Evolutionary conservation across 352 stramenopile species (phyloP).

Genomic region (Globisporangium splendens): DNA sequence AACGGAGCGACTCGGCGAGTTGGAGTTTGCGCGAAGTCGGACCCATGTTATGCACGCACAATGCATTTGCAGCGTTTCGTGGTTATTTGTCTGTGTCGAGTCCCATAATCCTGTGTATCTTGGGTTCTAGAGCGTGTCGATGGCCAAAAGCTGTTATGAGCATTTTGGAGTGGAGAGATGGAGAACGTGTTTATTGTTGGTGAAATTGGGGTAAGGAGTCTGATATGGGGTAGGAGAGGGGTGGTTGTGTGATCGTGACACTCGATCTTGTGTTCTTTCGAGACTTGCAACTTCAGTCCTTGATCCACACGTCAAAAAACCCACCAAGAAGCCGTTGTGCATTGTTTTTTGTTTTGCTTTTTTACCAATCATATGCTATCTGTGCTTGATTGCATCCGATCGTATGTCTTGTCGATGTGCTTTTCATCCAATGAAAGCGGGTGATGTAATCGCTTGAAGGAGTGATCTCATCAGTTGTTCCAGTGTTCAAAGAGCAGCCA

Average conservation of each 20-base stretch:
- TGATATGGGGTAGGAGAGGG: neutral
- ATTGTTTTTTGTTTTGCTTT: too few relatives aligned
- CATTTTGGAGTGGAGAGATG: too few relatives aligned
- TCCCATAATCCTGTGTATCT: too few relatives aligned
- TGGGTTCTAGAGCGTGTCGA: too few relatives aligned
- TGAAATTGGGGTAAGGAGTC: too few relatives aligned
- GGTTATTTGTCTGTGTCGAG: too few relatives aligned
- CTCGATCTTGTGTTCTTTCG: constrained; percentile 4
- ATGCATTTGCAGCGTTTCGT: too few relatives aligned
- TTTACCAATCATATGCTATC: neutral
- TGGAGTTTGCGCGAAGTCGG: neutral
- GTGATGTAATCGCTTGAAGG: neutral
- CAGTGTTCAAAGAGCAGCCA: constrained; percentile 1
- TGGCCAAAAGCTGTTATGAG: too few relatives aligned
- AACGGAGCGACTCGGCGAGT: neutral
- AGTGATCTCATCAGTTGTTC: neutral
- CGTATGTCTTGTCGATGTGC: too few relatives aligned
- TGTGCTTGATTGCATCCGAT: too few relatives aligned
- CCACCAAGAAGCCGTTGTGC: neutral
- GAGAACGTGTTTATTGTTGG: too few relatives aligned
- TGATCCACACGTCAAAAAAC: neutral
- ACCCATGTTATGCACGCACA: too few relatives aligned
- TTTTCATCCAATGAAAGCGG: neutral
- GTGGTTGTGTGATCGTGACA: neutral
- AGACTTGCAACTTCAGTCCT: neutral